A percentile compares a stretch with the other conserved stretches of the same genome.
Evolutionary conservation across 2,329 filamentous ascomycete genomes (phyloP).

Genomic region (Eutypa lata): DNA sequence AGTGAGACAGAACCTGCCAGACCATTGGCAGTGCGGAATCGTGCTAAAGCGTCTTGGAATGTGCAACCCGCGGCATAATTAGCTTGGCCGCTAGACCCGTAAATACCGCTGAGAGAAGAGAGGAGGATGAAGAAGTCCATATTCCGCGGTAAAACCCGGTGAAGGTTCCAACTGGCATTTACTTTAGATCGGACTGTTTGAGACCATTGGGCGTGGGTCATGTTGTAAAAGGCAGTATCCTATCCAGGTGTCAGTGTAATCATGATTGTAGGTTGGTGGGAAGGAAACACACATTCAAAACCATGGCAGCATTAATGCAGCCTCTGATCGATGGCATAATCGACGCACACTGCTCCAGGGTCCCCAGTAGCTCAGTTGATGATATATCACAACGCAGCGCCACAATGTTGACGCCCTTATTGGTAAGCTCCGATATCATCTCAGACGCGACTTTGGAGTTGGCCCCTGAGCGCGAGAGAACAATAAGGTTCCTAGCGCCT

Average conservation of each 20-base stretch:
- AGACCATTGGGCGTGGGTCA: conserved; percentile 27
- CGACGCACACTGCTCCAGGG: not conserved
- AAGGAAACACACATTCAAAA: not conserved
- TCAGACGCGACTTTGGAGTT: not conserved
- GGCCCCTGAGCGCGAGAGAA: not conserved
- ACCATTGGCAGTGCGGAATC: too few species aligned
- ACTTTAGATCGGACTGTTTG: conserved; percentile 39
- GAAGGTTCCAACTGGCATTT: conserved; percentile 33
- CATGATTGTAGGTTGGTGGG: not conserved
- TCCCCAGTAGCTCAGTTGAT: too few species aligned
- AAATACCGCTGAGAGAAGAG: conserved; percentile 26
- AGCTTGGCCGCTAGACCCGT: conserved; percentile 27
- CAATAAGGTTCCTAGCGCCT: not conserved
- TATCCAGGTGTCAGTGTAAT: not conserved
- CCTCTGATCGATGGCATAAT: not conserved
- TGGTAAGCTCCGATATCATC: not conserved
- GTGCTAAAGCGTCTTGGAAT: conserved; percentile 30
- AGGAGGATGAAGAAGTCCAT: conserved; percentile 34
- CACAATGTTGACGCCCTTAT: not conserved
- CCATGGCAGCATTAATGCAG: conserved; percentile 1
- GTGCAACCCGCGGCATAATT: conserved; percentile 34
- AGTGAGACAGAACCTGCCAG: conserved; percentile 15
- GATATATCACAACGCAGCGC: not conserved
- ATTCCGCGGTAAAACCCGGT: conserved; percentile 22
- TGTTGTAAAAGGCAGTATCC: conserved; percentile 17